Percentiles rank a stretch among this genome's conserved stretches.
These are phyloP conservation scores for Boletellus ananiceps DNA, from an alignment of 768 basidiomycete species.

Conservation along the genomic window DNA sequence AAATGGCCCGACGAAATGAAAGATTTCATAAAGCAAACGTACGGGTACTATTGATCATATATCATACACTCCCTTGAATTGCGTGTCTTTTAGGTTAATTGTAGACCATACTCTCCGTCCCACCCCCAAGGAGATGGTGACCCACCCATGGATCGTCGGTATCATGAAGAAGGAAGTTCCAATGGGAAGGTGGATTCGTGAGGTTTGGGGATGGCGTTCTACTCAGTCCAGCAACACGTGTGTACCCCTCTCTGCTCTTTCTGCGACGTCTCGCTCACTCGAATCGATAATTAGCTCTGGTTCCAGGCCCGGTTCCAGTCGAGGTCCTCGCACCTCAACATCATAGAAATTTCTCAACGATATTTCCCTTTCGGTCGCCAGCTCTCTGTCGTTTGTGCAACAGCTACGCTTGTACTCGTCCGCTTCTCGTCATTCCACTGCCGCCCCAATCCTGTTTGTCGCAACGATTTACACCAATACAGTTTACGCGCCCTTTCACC, in stretches of 20 bases:
- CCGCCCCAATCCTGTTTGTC: conserved; percentile 13
- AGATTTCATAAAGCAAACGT: conserved; percentile 86
- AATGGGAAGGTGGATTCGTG: conserved; percentile 85
- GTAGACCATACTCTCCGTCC: conserved; percentile 67
- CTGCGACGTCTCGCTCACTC: neutral
- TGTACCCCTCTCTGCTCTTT: conserved; percentile 1
- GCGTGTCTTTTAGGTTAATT: conserved; percentile 50
- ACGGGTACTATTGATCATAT: conserved; percentile 28
- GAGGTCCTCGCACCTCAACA: conserved; percentile 23
- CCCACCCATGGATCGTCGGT: conserved; percentile 77
- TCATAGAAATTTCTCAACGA: conserved; percentile 18
- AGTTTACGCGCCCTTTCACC: conserved; percentile 9
- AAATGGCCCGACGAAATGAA: conserved; percentile 84
- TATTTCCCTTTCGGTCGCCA: neutral
- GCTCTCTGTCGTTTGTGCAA: conserved; percentile 16
- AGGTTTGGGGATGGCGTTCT: conserved; percentile 77
- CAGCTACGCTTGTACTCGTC: conserved; percentile 20
- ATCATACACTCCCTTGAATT: conserved; percentile 1
- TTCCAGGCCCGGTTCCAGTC: conserved; percentile 30
- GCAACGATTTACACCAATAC: conserved; percentile 20
- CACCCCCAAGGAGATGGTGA: conserved; percentile 76
- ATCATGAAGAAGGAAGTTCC: conserved; percentile 79
- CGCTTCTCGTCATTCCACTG: conserved; percentile 10
- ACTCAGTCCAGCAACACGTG: conserved; percentile 28
- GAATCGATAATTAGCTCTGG: conserved; percentile 10